These are phyloP conservation scores for Pulveroboletus sp. DNA, from an alignment of 768 basidiomycete genomes.

Conservation along the genomic window DNA sequence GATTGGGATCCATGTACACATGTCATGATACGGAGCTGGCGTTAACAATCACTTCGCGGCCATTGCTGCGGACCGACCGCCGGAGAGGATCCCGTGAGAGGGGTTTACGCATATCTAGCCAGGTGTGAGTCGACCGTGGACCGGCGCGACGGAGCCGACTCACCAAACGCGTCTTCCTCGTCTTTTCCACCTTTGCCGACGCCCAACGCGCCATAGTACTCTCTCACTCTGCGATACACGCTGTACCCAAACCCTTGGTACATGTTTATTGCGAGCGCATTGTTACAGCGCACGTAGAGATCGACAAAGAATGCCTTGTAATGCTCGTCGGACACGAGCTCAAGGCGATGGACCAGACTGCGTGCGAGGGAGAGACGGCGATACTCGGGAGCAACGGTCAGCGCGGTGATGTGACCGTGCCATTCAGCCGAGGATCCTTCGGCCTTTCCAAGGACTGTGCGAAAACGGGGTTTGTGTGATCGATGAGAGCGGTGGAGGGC, in stretches of 20 bases:
- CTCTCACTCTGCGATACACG: constrained; percentile 85
- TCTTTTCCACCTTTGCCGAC: constrained; percentile 73
- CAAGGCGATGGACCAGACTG: constrained; percentile 84
- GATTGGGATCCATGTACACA: constrained; percentile 3
- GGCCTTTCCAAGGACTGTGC: constrained; percentile 87
- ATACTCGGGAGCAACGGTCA: constrained; percentile 93
- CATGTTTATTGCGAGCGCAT: constrained; percentile 81
- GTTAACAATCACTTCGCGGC: constrained; percentile 66
- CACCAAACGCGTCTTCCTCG: constrained; percentile 91
- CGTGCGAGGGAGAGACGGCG: constrained; percentile 84
- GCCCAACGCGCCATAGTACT: constrained; percentile 84
- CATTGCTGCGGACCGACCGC: constrained; percentile 68
- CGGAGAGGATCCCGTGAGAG: constrained; percentile 57
- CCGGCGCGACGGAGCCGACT: constrained; percentile 28
- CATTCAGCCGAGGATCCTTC: constrained; percentile 75
- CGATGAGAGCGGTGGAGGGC: constrained; percentile 24
- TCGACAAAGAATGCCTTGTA: constrained; percentile 92
- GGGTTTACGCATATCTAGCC: constrained; percentile 71
- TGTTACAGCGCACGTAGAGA: constrained; percentile 90
- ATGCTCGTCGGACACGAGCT: constrained; percentile 76
- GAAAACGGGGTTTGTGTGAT: constrained; percentile 3
- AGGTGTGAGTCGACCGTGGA: background rate
- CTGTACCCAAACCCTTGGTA: constrained; percentile 93
- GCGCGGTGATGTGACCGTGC: constrained; percentile 94
- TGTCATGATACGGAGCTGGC: constrained; percentile 37